Evolutionary conservation across 78 protist genomes (phyloP), one percentile per base, ranked within the genome.

Genomic region (Thecamonas trahens): DNA sequence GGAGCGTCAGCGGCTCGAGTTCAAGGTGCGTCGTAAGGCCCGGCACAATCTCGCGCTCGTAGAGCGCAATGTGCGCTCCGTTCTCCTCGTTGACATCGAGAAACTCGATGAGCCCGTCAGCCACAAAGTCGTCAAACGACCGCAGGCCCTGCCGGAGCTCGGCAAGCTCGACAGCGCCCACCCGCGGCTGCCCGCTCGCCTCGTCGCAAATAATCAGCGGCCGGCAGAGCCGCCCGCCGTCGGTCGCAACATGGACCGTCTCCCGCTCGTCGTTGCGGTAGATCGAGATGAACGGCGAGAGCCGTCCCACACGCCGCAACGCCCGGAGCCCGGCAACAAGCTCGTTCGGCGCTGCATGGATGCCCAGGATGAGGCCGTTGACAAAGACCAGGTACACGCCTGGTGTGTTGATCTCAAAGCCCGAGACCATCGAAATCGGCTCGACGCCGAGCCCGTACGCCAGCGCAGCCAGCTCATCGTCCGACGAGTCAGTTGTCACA

Each of bases 211-310:
- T 45, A 20, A 18, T 29, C 45, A 53, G 14, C 47, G 28, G 35
- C 3, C 99, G 79, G 75, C 99, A 96, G n/a, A 94, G 87, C 31
- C 99, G 86, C 0, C 99, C 99, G 6, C 94, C 94, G 67, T 98
- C 99, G 42, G 88, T 71, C 22, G 98, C 87, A 34, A 98, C 85
- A 60, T 87, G 45, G 63, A 98, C 86, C 22, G 73, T 57, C 32
- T 68, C 49, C 11, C 76, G 84, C 13, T 47, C 26, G 8, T 63
- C 61, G 54, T 94, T 80, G 38, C 45, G 53, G 55, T 70, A 88
- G 11, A 96, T 76, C 11, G 94, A 84, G n/a, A 95, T 90, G 67
- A 86, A 92, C 65, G 75, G 87, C 17, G 72, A 42, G 9, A 94
- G 17, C 24, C 84, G 70, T 31, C 97, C 96, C 4, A 58, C 62